Base-by-base conservation (phyloP, 2,329 filamentous ascomycete genomes). In the Venturia effusa region DNA sequence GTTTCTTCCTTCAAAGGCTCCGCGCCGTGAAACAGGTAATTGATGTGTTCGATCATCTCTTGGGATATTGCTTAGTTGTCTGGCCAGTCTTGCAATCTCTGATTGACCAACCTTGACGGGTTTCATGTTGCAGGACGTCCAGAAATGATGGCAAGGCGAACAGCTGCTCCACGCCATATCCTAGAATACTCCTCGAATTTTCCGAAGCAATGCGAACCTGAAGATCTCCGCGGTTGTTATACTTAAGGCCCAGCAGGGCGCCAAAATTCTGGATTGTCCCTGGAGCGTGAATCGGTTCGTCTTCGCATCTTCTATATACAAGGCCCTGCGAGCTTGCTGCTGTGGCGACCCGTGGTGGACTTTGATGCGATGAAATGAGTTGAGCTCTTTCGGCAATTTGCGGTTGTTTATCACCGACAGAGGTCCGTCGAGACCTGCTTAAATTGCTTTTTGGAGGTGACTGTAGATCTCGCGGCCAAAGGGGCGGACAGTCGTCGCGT, bases 21-120 rank as follows among this genome's bases (percentile, higher is more conserved):
- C 5, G 51, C 13, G 30, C 15, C 15, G 30, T 57, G 51, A 30
- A 57, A 57, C 10, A 57, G 30, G 19, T 57, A 57, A 22, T 34
- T 57, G 15, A 57, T 57, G 30, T 57, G 51, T 19, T 57, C 51
- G 19, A 57, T 57, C 51, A 57, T 57, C 8, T 57, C 51, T 34
- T 10, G 1, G 3, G 3, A n/a, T 1, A 11, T 15, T 15, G 22
- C 1, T 51, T 15, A 51, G 45, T 13, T 27, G 37, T 24, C 22
- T 51, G 22, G 7, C 15, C 11, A 22, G 27, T 51, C 22, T 15
- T 15, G 15, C 2, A 13, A 10, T 39, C n/a, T n/a, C 17, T 22
- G 22, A 27, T 27, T 15, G 22, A 51, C 45, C 45, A 51, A 51
- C 45, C 45, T 51, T 57, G 51, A 32, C 51, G 51, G 3, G 51